Percentiles rank a stretch among this genome's conserved stretches.
Evolutionary conservation across 345 rosid genomes (phyloP).

Genomic region (Eucalyptus pauciflora): DNA sequence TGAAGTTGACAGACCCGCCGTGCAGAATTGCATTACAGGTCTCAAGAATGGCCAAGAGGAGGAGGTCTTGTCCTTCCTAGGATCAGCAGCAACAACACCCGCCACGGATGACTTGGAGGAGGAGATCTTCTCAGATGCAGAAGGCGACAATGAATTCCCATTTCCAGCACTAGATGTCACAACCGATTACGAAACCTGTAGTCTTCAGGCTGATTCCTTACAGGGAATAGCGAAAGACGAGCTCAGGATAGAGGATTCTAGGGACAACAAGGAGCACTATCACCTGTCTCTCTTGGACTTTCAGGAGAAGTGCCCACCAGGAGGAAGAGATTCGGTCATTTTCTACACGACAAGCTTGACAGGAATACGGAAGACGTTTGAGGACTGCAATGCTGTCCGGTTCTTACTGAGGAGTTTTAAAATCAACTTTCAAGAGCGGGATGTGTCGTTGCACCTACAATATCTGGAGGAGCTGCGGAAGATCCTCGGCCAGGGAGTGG

Average conservation of each 20-base stretch:
- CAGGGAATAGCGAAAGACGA: not conserved
- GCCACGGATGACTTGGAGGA: not conserved
- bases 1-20: not conserved
- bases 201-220: not conserved
- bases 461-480: conserved; percentile 78
- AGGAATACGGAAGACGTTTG: conserved; percentile 75
- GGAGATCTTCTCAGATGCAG: not conserved
- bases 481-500: conserved; percentile 32
- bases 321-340: conserved; percentile 51
- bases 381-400: conserved; percentile 52
- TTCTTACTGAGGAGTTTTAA: conserved; percentile 53
- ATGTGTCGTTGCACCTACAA: conserved; percentile 66
- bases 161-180: not conserved
- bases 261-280: not conserved
- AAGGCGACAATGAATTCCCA: not conserved
- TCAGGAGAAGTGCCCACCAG: conserved; percentile 56
- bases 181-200: not conserved
- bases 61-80: not conserved
- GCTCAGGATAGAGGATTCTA: not conserved
- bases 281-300: conserved; percentile 6
- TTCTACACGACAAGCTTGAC: conserved; percentile 75
- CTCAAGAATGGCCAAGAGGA: conserved; percentile 9
- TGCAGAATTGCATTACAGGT: not conserved
- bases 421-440: conserved; percentile 49
- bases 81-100: not conserved